phyloP scores from a whole-genome alignment of 768 basidiomycete species.

The Fomitopsis pulvina region DNA sequence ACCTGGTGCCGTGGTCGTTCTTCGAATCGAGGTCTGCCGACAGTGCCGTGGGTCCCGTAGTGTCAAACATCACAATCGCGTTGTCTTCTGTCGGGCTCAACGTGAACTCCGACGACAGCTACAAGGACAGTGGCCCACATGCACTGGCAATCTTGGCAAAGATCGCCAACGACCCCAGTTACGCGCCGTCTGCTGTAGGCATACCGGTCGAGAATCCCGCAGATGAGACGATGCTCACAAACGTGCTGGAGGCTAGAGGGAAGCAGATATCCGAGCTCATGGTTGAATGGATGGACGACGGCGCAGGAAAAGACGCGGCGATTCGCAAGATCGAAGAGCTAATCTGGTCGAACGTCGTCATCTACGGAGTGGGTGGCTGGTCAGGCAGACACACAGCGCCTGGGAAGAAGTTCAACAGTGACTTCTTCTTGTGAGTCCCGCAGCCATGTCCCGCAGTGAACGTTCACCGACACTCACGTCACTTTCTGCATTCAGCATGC shows the following conservation, averaged over 20 bases:
- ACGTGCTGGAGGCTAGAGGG: constrained; percentile 9
- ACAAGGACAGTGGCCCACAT: constrained; percentile 18
- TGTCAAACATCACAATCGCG: background rate
- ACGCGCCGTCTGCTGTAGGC: constrained; percentile 8
- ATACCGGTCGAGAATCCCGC: constrained; percentile 1
- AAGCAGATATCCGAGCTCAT: constrained; percentile 11
- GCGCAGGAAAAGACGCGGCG: constrained; percentile 23
- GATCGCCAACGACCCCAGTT: constrained; percentile 42
- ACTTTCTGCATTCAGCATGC: constrained; percentile 12
- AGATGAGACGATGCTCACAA: constrained; percentile 2
- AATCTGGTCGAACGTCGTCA: constrained; percentile 43
- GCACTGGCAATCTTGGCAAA: constrained; percentile 49
- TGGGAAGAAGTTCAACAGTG: constrained; percentile 35
- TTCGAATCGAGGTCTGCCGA: background rate
- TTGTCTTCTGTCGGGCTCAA: constrained; percentile 7
- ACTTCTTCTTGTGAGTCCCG: constrained; percentile 53
- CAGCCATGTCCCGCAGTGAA: constrained; percentile 15
- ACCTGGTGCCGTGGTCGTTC: background rate
- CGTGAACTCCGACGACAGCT: background rate
- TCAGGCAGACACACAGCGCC: constrained; percentile 29
- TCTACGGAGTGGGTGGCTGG: constrained; percentile 55
- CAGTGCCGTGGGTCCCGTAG: background rate
- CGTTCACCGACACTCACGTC: too few relatives aligned
- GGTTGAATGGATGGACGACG: constrained; percentile 17
- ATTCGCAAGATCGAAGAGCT: constrained; percentile 60